Evolutionary conservation across 805 yeast genomes (phyloP).

Genomic region (Sporopachydermia quercuum): DNA sequence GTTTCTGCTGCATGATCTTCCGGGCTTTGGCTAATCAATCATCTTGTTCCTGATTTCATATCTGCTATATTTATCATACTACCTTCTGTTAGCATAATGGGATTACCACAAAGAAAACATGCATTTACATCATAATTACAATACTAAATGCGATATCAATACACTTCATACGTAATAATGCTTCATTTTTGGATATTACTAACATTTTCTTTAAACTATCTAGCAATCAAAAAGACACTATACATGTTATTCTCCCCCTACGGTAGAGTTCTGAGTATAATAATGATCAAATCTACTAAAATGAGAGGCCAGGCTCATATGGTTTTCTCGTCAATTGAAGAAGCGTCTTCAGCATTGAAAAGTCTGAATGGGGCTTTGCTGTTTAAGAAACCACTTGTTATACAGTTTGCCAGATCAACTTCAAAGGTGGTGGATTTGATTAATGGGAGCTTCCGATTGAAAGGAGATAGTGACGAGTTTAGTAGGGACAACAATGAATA

Average conservation of each 20-base stretch:
- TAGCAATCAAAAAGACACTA: slow-evolving; percentile 18
- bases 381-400: neutral
- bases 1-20: too few relatives aligned
- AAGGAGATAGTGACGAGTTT: too few relatives aligned
- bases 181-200: too few relatives aligned
- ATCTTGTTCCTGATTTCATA: too few relatives aligned
- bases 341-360: slow-evolving; percentile 18
- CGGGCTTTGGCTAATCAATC: too few relatives aligned
- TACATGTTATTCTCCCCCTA: slow-evolving; percentile 23
- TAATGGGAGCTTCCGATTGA: neutral
- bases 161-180: too few relatives aligned
- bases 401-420: neutral
- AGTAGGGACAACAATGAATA: neutral
- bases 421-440: neutral
- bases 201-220: too few relatives aligned
- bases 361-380: neutral
- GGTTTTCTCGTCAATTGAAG: slow-evolving; percentile 15
- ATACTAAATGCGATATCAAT: too few relatives aligned
- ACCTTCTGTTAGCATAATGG: too few relatives aligned
- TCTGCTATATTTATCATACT: too few relatives aligned
- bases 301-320: slow-evolving; percentile 30
- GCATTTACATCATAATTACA: too few relatives aligned
- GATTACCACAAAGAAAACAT: too few relatives aligned
- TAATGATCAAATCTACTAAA: slow-evolving; percentile 20
- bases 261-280: slow-evolving; percentile 21